These are phyloP conservation scores for maize (Zea mays) DNA, from an alignment of 176 grass and related monocot genomes.

Conservation along the genomic window Zm-B73-REFERENCE-NAM-5.0 NC_050100.1:175352001-175352500, in stretches of 20 bases:
- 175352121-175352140: too few relatives aligned
- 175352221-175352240: slow-evolving; percentile 57
- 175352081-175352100: too few relatives aligned
- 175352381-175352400: not conserved
- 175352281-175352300: slow-evolving; percentile 18
- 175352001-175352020: not conserved
- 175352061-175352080: too few relatives aligned
- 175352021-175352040: slow-evolving; percentile 5
- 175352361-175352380: slow-evolving; percentile 28
- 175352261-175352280: not conserved
- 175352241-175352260: slow-evolving; percentile 45
- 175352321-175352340: not conserved
- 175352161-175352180: too few relatives aligned
- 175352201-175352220: slow-evolving; percentile 34
- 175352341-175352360: slow-evolving; percentile 68
- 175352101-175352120: too few relatives aligned
- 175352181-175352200: not conserved
- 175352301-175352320: slow-evolving; percentile 21
- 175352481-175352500: slow-evolving; percentile 17
- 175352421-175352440: not conserved
- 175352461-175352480: slow-evolving; percentile 51
- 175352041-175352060: slow-evolving; percentile 2
- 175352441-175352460: slow-evolving; percentile 37
- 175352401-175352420: slow-evolving; percentile 64
- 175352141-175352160: too few relatives aligned